A percentile compares a stretch with the other conserved stretches of the same genome.
phyloP scores from a whole-genome alignment of 176 grass and related monocot species.

The Paspalum notatum region DNA sequence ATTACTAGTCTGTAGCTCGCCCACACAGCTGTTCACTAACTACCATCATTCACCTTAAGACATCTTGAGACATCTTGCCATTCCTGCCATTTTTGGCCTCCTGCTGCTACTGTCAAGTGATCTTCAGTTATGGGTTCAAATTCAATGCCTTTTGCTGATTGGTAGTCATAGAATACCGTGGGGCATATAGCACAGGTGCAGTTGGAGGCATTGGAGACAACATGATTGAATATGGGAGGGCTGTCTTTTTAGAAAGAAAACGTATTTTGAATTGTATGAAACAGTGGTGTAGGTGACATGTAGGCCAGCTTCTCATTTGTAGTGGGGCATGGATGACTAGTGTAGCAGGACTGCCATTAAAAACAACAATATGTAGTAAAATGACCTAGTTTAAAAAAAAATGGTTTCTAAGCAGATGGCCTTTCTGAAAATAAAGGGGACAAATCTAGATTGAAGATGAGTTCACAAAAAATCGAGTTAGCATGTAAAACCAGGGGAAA shows the following conservation, averaged over 20 bases:
- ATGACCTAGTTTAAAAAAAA: neutral
- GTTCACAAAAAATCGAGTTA: neutral
- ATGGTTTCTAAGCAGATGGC: neutral
- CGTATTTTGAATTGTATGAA: neutral
- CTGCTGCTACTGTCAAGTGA: neutral
- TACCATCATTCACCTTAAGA: neutral
- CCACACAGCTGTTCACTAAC: neutral
- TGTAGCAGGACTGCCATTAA: neutral
- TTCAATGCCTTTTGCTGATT: constrained; percentile 27
- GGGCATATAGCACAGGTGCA: neutral
- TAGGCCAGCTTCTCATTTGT: neutral
- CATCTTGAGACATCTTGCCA: neutral
- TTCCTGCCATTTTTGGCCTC: neutral
- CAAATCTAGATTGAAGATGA: neutral
- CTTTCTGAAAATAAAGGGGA: neutral
- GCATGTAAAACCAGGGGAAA: neutral
- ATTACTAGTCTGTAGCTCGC: neutral
- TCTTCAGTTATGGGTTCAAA: neutral
- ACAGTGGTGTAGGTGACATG: neutral
- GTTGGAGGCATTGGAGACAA: neutral
- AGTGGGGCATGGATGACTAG: neutral
- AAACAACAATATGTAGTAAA: constrained; percentile 16
- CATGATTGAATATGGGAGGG: neutral
- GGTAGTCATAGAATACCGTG: neutral
- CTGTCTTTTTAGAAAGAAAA: constrained; percentile 17